phyloP scores from a whole-genome alignment of 1,139 yeast genomes.

The Geotrichum cucujoidarum region DNA sequence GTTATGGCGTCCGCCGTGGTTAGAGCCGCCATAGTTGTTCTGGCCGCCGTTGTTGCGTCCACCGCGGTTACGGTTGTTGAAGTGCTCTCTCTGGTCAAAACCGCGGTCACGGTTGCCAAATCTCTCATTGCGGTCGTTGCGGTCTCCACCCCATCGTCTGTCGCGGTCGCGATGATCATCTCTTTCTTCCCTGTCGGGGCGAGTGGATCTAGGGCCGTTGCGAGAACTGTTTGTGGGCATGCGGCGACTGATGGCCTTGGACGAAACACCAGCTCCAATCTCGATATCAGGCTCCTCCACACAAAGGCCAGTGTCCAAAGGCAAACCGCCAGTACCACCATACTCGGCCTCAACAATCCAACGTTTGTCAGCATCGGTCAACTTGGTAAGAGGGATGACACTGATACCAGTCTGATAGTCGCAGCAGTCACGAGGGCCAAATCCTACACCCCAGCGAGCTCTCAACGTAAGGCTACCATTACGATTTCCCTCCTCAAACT shows the following conservation, averaged over 20 bases:
- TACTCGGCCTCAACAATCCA: constrained; percentile 92
- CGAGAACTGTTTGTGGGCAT: constrained; percentile 58
- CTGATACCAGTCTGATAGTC: constrained; percentile 89
- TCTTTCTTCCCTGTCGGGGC: constrained; percentile 27
- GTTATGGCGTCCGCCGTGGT: constrained; percentile 5
- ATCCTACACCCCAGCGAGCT: constrained; percentile 98
- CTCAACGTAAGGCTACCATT: constrained; percentile 54
- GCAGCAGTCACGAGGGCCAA: constrained; percentile 97
- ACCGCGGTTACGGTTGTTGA: constrained; percentile 10
- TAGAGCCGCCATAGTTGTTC: too few relatives aligned
- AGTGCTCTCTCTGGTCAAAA: constrained; percentile 1
- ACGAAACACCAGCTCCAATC: constrained; percentile 88
- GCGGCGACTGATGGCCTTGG: constrained; percentile 63
- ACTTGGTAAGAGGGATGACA: constrained; percentile 74
- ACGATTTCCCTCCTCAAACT: constrained; percentile 49
- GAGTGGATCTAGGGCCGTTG: constrained; percentile 76
- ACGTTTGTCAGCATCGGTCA: constrained; percentile 87
- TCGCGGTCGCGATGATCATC: constrained; percentile 13
- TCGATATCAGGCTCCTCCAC: constrained; percentile 97
- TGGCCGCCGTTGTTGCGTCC: constrained; percentile 5
- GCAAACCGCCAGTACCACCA: constrained; percentile 96
- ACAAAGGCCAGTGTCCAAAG: constrained; percentile 73
- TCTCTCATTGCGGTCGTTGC: constrained; percentile 7
- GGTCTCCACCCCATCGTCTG: constrained; percentile 9
- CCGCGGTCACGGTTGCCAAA: constrained; percentile 7